Evolutionary conservation across 768 basidiomycete species (phyloP), one percentile per base, ranked within the genome.

Genomic region (Trametes elegans): DNA sequence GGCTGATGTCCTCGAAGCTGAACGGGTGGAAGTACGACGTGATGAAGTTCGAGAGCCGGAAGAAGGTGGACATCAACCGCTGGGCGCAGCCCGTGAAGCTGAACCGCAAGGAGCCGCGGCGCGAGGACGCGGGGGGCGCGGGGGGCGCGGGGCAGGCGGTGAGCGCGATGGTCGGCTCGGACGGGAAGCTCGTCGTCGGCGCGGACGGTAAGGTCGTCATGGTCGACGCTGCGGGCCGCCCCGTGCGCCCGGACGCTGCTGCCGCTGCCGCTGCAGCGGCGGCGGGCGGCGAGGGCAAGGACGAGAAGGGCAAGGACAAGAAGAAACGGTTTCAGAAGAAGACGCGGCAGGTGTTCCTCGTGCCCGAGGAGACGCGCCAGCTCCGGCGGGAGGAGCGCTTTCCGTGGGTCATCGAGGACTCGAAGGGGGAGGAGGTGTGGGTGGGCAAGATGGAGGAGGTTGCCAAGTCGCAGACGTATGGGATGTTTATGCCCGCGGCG

Each of bases 391-490:
- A 95, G 72, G 93, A 95, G 72, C 76, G 89, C 59, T 90, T 89
- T 70, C 93, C 93, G 2, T 95, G 93, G 93, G 87, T 95, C 34
- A 82, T 94, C 74, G 93, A 95, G 74, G 91, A 93, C 67, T 81
- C 78, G 32, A 76, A 77, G 18, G 78, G 82, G 46, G 74, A 77
- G 53, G 90, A 94, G 71, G 68, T 82, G 13, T 95, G 93, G 93
- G 76, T 83, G 34, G 93, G 87, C 7, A 81, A 86, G 68, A 77
- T 94, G 74, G 90, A 93, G 70, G 90, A 93, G 56, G 79, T 82
- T 16, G 73, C 75, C 10, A 90, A 82, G 72, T 77, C 81, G 23
- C 82, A 83, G 63, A 87, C 85, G 7, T 83, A 88, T 60, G 90
- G 84, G 6, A 84, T 93, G 71, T 88, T 94, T 71, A 89, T 92